These are phyloP conservation scores for Ustilago lituana DNA, from an alignment of 1,284 basidiomycete genomes.

Conservation along the genomic window DNA sequence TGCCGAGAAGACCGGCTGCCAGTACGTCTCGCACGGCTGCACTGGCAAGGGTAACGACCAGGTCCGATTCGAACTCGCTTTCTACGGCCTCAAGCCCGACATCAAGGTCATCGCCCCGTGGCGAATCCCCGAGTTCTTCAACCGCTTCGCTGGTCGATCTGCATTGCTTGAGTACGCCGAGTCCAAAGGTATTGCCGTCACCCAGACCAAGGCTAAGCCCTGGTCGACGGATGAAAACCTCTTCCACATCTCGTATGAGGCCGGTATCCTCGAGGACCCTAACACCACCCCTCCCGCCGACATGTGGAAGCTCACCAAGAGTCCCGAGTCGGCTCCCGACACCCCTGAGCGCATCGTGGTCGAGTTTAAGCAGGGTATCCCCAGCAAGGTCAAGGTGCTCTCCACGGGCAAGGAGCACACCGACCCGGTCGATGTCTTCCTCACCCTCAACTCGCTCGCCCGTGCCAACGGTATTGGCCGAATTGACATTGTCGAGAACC, in stretches of 20 bases:
- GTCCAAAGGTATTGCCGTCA: constrained; percentile 88
- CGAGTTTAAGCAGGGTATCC: constrained; percentile 82
- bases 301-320: constrained; percentile 98
- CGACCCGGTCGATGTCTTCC: constrained; percentile 95
- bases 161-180: constrained; percentile 91
- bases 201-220: constrained; percentile 94
- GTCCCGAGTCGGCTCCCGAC: constrained; percentile 83
- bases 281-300: constrained; percentile 93
- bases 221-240: constrained; percentile 98
- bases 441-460: constrained; percentile 87
- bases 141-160: constrained; percentile 93
- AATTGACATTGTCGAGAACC: constrained; percentile 98
- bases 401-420: constrained; percentile 70
- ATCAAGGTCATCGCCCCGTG: constrained; percentile 99
- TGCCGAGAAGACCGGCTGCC: constrained; percentile 77
- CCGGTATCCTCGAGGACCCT: constrained; percentile 97
- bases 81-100: constrained; percentile 96
- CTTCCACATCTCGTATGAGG: constrained; percentile 99
- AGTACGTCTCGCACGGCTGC: constrained; percentile 95
- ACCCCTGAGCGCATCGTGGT: constrained; percentile 78
- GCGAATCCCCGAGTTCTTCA: constrained; percentile 96
- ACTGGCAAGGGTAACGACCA: constrained; percentile 99
- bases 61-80: constrained; percentile 98
- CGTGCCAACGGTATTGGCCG: constrained; percentile 95
- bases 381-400: constrained; percentile 56